Conservation (phyloP, 768 basidiomycete genomes). For the Austroboletus eburneus region DNA sequence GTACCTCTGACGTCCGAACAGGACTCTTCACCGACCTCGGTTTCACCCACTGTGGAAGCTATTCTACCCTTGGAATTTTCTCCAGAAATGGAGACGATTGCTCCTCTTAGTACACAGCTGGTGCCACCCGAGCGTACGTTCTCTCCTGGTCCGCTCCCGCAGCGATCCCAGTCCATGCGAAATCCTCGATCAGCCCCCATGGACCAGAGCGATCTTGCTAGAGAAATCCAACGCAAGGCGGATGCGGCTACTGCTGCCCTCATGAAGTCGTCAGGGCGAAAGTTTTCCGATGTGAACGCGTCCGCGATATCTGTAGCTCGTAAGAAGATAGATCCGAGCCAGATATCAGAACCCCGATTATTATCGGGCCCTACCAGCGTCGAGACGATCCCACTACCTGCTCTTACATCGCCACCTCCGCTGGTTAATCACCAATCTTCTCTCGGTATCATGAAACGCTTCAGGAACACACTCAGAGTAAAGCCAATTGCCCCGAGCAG, state of each 20-base stretch:
- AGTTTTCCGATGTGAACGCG: constrained; percentile 38
- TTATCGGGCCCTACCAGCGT: constrained; percentile 67
- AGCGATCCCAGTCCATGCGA: constrained; percentile 35
- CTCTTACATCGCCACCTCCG: constrained; percentile 30
- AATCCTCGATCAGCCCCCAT: constrained; percentile 37
- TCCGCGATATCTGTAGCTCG: constrained; percentile 42
- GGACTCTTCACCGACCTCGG: constrained; percentile 27
- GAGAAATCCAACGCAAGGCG: constrained; percentile 63
- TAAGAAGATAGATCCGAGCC: constrained; percentile 55
- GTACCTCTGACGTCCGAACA: constrained; percentile 20
- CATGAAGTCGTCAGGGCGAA: constrained; percentile 44
- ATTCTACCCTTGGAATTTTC: constrained; percentile 24
- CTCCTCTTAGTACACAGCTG: constrained; percentile 3
- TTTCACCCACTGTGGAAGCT: constrained; percentile 34
- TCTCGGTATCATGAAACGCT: constrained; percentile 59
- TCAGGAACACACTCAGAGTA: constrained; percentile 64
- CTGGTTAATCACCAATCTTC: constrained; percentile 39
- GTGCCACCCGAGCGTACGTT: constrained; percentile 2
- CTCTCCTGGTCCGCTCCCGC: constrained; percentile 19
- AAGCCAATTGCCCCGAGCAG: constrained; percentile 44
- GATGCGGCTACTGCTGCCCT: constrained; percentile 64
- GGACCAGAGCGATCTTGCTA: constrained; percentile 53
- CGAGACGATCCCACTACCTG: constrained; percentile 58
- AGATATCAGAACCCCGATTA: constrained; percentile 63
- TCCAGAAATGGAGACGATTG: constrained; percentile 13